Evolutionary conservation across 2,329 filamentous ascomycete genomes (phyloP).

Genomic region (Fusarium denticulatum): DNA sequence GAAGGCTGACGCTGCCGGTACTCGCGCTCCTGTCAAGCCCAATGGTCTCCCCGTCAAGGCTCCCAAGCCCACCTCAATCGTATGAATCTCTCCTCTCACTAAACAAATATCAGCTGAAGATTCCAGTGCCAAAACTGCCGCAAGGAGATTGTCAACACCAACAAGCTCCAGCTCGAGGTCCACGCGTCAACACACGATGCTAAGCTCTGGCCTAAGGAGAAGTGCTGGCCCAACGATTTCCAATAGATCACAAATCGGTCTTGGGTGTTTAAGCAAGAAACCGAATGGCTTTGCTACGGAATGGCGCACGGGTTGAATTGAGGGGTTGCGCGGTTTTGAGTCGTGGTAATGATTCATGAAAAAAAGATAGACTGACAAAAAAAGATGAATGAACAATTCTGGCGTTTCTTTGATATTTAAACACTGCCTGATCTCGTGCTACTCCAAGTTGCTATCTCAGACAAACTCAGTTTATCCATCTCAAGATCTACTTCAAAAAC

Average conservation of each 20-base stretch:
- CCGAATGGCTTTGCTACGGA: background rate
- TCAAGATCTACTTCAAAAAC: conserved; percentile 8
- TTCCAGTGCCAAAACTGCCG: conserved; percentile 63
- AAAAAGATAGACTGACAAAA: conserved; percentile 1
- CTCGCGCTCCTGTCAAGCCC: conserved; percentile 62
- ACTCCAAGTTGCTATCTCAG: background rate
- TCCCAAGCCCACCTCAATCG: conserved; percentile 53
- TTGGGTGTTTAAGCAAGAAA: too few species aligned
- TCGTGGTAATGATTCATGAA: conserved; percentile 26
- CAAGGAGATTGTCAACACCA: conserved; percentile 62
- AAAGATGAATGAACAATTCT: background rate
- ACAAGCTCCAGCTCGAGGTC: conserved; percentile 61
- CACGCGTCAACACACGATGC: conserved; percentile 62
- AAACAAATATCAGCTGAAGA: too few species aligned
- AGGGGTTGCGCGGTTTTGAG: background rate
- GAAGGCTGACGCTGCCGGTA: conserved; percentile 64
- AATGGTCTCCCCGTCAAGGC: conserved; percentile 66
- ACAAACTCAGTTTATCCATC: background rate
- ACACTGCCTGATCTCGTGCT: background rate
- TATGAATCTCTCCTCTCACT: too few species aligned
- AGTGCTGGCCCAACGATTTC: conserved; percentile 66
- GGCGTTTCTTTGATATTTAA: background rate
- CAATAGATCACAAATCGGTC: background rate
- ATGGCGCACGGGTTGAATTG: background rate
- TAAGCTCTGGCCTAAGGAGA: conserved; percentile 64